Conservation (phyloP, 257 asterid species). For the Marsdenia floribunda region DNA sequence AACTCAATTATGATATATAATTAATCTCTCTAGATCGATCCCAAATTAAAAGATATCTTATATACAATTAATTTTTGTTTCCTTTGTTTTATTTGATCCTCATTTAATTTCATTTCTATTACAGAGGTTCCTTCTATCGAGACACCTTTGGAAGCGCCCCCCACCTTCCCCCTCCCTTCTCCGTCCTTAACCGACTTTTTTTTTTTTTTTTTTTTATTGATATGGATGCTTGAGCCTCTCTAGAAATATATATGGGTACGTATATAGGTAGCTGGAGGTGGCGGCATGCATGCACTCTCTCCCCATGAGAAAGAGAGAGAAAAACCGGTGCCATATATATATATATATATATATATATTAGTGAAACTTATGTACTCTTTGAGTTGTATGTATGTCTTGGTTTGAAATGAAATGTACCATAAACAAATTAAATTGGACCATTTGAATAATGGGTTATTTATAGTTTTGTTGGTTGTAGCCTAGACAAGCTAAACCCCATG, state of each 20-base stretch:
- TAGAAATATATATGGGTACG: no score
- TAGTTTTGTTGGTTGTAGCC: conserved; percentile 28
- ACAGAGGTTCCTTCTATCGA: conserved; percentile 22
- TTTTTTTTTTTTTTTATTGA: conserved; percentile 13
- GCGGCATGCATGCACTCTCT: conserved; percentile 11
- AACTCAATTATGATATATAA: no score
- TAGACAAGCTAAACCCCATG: conserved; percentile 18
- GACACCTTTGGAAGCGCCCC: conserved; percentile 22
- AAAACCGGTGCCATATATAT: no score
- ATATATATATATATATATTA: no score
- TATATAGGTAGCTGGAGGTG: conserved; percentile 19
- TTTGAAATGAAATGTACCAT: conserved; percentile 17
- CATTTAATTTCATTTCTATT: not conserved
- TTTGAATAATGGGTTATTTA: conserved; percentile 14
- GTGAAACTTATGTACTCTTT: not conserved
- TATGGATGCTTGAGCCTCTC: conserved; percentile 21
- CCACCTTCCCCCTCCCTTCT: not conserved
- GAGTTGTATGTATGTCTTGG: not conserved
- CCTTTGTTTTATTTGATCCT: not conserved
- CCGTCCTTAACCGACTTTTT: conserved; percentile 25
- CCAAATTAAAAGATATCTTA: no score
- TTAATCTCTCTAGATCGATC: conserved; percentile 19
- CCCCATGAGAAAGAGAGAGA: not conserved
- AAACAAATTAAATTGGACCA: not conserved
- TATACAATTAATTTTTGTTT: no score